phyloP scores from a whole-genome alignment of 2,329 filamentous ascomycete genomes.

The Colletotrichum camelliae region DNA sequence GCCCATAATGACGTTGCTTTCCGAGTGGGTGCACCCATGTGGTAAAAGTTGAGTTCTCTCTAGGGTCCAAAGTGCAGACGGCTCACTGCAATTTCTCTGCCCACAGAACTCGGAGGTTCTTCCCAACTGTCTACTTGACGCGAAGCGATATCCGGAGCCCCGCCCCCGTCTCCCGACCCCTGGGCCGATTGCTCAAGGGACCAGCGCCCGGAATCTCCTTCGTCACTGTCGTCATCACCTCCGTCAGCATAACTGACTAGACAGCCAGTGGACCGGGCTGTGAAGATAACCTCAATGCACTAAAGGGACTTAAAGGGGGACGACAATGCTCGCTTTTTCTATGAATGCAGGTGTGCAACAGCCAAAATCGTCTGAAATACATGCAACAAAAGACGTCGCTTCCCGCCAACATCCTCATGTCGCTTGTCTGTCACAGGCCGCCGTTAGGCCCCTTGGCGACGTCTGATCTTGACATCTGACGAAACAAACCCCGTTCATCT shows the following conservation, averaged over 20 bases:
- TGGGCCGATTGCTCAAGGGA: not conserved
- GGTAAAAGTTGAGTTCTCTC: not conserved
- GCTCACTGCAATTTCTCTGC: not conserved
- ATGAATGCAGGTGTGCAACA: not conserved
- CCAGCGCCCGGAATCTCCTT: not conserved
- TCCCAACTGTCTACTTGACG: constrained; percentile 3
- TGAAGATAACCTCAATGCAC: not conserved
- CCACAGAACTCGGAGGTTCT: not conserved
- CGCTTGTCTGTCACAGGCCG: not conserved
- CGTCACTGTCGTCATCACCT: not conserved
- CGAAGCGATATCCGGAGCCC: constrained; percentile 11
- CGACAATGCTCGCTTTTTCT: not conserved
- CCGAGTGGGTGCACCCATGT: not conserved
- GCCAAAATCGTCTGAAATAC: not conserved
- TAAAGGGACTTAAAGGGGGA: not conserved
- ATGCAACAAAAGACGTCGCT: not conserved
- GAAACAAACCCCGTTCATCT: not conserved
- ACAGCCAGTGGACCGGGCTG: not conserved
- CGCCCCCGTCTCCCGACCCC: constrained; percentile 2
- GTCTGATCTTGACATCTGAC: constrained; percentile 15
- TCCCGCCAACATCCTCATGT: not conserved
- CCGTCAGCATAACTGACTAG: not conserved
- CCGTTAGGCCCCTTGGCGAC: not conserved
- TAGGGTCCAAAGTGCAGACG: not conserved
- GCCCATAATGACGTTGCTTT: not conserved